Evolutionary conservation across 768 basidiomycete genomes (phyloP).

Genomic region (Floccularia luteovirens): DNA sequence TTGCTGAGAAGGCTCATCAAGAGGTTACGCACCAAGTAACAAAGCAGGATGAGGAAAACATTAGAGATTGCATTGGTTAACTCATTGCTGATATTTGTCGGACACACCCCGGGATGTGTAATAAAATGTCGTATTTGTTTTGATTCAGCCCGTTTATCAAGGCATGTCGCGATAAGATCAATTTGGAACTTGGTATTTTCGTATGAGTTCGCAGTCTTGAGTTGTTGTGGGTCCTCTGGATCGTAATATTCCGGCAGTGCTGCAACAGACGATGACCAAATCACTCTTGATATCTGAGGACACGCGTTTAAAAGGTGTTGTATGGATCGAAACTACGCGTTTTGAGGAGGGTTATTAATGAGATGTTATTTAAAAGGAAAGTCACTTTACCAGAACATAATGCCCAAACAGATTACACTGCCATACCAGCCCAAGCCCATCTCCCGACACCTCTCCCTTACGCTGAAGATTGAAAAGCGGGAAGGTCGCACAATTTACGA

Average conservation of each 20-base stretch:
- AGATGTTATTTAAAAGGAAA: background rate
- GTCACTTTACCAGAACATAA: constrained; percentile 57
- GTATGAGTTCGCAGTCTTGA: constrained; percentile 55
- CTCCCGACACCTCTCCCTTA: constrained; percentile 49
- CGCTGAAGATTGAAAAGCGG: constrained; percentile 55
- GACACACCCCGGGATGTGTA: constrained; percentile 63
- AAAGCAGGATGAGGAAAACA: constrained; percentile 40
- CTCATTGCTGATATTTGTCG: constrained; percentile 50
- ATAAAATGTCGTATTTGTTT: constrained; percentile 47
- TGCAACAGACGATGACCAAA: constrained; percentile 79
- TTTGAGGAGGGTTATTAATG: constrained; percentile 3
- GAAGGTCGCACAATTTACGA: constrained; percentile 38
- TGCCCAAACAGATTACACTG: constrained; percentile 82
- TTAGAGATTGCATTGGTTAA: constrained; percentile 38
- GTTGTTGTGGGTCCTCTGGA: constrained; percentile 65
- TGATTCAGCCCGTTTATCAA: constrained; percentile 36
- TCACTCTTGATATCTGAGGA: constrained; percentile 45
- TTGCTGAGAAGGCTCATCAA: background rate
- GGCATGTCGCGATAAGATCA: constrained; percentile 51
- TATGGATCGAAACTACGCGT: constrained; percentile 52
- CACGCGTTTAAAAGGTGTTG: constrained; percentile 43
- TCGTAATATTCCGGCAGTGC: constrained; percentile 47
- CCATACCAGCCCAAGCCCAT: constrained; percentile 78
- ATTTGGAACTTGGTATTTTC: constrained; percentile 72
- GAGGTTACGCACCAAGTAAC: constrained; percentile 45